Conservation (phyloP, 306 rosid genomes). For the Vachellia collinsii region DNA sequence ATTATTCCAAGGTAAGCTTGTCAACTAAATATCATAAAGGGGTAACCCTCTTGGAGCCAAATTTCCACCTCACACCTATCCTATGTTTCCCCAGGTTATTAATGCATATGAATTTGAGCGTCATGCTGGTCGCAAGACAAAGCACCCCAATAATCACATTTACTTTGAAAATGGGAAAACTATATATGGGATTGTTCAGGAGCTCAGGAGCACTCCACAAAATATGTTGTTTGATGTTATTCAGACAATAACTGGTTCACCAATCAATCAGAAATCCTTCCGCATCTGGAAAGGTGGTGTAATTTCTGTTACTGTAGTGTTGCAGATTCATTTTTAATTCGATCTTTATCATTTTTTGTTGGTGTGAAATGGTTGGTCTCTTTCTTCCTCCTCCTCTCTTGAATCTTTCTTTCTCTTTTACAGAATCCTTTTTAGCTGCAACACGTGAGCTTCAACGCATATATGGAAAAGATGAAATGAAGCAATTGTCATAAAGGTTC, state of each 20-base stretch:
- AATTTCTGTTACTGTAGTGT: not conserved
- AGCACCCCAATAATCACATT: constrained; percentile 69
- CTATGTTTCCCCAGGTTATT: constrained; percentile 47
- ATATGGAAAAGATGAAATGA: constrained; percentile 55
- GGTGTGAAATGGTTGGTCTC: not conserved
- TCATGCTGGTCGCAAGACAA: constrained; percentile 68
- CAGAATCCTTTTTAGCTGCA: constrained; percentile 70
- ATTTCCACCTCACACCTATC: not conserved
- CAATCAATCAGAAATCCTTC: constrained; percentile 61
- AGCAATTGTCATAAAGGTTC: constrained; percentile 42
- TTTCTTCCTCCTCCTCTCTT: constrained; percentile 18
- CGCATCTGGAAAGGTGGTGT: constrained; percentile 62
- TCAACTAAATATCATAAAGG: not conserved
- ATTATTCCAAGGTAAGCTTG: constrained; percentile 52
- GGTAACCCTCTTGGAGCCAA: constrained; percentile 9
- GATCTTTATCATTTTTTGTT: not conserved
- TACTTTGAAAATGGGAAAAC: constrained; percentile 73
- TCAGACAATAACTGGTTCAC: constrained; percentile 67
- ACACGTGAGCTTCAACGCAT: constrained; percentile 70
- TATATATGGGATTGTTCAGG: constrained; percentile 63
- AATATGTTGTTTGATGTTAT: constrained; percentile 60
- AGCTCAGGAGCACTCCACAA: constrained; percentile 70
- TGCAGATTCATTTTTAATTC: not conserved
- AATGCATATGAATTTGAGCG: constrained; percentile 73
- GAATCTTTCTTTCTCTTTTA: constrained; percentile 5